phyloP scores from a whole-genome alignment of 768 basidiomycete genomes.

The Leccinum subtestaceum region DNA sequence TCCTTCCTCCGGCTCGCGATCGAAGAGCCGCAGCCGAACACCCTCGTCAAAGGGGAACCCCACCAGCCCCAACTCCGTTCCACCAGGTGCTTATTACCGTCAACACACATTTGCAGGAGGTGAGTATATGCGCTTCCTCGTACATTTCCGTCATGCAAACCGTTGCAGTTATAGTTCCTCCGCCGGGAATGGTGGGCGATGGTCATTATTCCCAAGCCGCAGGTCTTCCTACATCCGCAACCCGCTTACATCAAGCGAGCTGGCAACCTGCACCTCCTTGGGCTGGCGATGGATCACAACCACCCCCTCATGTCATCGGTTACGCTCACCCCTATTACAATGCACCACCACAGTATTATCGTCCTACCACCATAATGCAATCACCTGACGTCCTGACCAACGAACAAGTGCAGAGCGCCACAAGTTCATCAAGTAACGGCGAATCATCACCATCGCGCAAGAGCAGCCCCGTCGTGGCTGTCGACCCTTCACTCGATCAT shows the following conservation, averaged over 20 bases:
- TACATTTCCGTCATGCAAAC: constrained; percentile 4
- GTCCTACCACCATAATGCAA: constrained; percentile 31
- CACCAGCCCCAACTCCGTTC: constrained; percentile 32
- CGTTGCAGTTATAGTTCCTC: constrained; percentile 40
- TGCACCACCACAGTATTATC: constrained; percentile 47
- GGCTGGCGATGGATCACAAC: constrained; percentile 36
- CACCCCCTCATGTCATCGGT: constrained; percentile 33
- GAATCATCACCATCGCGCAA: constrained; percentile 29
- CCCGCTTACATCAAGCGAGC: constrained; percentile 42
- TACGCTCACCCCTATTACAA: constrained; percentile 38
- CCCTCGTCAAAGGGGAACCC: constrained; percentile 44
- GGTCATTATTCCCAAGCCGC: constrained; percentile 40
- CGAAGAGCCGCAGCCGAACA: constrained; percentile 51
- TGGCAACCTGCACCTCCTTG: constrained; percentile 40
- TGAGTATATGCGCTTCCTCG: constrained; percentile 16
- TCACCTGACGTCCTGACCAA: constrained; percentile 17
- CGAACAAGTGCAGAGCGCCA: constrained; percentile 24
- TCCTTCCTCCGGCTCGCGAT: constrained; percentile 41
- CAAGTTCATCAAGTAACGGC: constrained; percentile 23
- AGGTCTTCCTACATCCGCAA: constrained; percentile 53
- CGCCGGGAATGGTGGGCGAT: constrained; percentile 41
- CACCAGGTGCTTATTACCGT: constrained; percentile 53
- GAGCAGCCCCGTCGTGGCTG: constrained; percentile 24
- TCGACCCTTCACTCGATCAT: constrained; percentile 25
- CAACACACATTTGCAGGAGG: constrained; percentile 55